Evolutionary conservation across 2,329 filamentous ascomycete species (phyloP).

Genomic region (Dactylellina sp.): DNA sequence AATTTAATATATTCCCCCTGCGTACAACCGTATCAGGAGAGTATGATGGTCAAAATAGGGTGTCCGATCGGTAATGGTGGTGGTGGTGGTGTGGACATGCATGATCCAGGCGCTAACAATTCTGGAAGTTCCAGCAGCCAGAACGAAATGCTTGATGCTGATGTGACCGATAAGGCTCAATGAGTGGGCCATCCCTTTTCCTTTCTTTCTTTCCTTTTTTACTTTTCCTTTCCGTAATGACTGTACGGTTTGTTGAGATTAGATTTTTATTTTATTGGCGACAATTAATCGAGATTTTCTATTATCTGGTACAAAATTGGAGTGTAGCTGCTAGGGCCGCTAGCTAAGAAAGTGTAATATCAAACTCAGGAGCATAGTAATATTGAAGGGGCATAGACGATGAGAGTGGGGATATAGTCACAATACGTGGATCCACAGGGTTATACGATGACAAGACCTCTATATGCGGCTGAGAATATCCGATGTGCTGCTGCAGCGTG

Average conservation of each 20-base stretch:
- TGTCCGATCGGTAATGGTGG: constrained; percentile 7
- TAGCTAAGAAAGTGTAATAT: constrained; percentile 2
- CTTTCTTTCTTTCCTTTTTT: background rate
- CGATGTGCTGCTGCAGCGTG: background rate
- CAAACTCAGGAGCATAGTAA: constrained; percentile 2
- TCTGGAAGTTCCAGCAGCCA: constrained; percentile 37
- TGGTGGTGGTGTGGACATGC: background rate
- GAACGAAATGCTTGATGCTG: constrained; percentile 22
- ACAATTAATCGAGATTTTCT: background rate
- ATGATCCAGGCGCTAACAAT: constrained; percentile 19
- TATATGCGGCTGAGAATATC: constrained; percentile 4
- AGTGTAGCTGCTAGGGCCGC: background rate
- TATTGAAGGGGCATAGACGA: constrained; percentile 11
- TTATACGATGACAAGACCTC: constrained; percentile 10
- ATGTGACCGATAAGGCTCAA: constrained; percentile 6
- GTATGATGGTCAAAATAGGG: constrained; percentile 21
- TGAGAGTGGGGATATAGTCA: constrained; percentile 10
- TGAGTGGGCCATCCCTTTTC: background rate
- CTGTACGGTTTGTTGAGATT: background rate
- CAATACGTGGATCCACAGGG: constrained; percentile 27
- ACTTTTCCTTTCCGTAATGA: background rate
- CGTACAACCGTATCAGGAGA: constrained; percentile 63
- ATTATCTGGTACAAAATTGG: background rate
- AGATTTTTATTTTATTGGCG: background rate
- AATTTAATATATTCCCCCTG: constrained; percentile 70